Evolutionary conservation across 1,139 yeast genomes (phyloP).

Genomic region (Pichia sp.): DNA sequence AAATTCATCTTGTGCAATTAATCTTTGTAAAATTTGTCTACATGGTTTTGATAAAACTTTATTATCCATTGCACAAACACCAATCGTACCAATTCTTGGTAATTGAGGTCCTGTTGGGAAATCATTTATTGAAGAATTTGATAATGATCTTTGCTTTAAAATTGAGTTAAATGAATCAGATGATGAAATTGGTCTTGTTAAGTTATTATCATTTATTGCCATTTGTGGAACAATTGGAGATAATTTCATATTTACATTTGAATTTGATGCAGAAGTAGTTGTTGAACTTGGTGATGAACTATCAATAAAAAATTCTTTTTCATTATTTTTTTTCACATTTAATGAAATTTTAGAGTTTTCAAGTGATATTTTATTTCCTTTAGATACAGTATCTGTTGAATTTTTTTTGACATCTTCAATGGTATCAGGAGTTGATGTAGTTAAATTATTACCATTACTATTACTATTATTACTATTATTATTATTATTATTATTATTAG

Average conservation of each 20-base stretch:
- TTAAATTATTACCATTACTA: background rate
- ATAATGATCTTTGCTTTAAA: constrained; percentile 35
- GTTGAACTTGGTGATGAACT: background rate
- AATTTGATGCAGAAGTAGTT: background rate
- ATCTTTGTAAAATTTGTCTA: constrained; percentile 77
- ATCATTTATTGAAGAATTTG: constrained; percentile 31
- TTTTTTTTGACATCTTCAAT: no score
- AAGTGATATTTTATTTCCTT: no score
- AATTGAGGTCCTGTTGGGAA: constrained; percentile 39
- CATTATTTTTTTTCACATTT: no score
- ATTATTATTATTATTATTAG: no score
- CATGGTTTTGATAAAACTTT: constrained; percentile 96
- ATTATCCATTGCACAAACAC: constrained; percentile 98
- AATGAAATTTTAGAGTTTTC: no score
- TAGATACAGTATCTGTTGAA: no score
- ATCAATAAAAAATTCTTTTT: no score
- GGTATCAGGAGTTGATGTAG: no score
- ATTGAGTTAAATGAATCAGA: constrained; percentile 12
- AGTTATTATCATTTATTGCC: background rate
- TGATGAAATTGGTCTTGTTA: constrained; percentile 9
- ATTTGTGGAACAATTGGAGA: constrained; percentile 11
- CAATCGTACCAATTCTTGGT: constrained; percentile 86
- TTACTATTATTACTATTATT: background rate
- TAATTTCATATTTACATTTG: constrained; percentile 9
- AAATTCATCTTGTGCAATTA: constrained; percentile 91